Evolutionary conservation across 257 asterid genomes (phyloP).

Genomic region (Sherardia arvensis): DNA sequence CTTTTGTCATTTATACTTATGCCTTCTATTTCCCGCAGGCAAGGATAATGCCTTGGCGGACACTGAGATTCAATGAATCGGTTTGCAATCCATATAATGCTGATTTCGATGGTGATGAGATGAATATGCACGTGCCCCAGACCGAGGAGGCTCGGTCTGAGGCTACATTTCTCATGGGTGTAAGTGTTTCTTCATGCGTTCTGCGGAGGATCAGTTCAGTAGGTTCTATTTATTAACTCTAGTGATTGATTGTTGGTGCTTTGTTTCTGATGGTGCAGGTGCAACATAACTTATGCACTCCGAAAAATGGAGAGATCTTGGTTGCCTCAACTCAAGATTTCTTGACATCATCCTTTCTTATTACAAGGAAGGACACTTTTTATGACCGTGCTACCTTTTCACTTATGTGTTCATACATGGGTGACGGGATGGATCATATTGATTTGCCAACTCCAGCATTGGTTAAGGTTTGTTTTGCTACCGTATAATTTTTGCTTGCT

Average conservation of each 20-base stretch:
- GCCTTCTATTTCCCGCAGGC: slow-evolving; percentile 44
- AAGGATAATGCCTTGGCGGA: slow-evolving; percentile 99
- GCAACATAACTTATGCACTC: slow-evolving; percentile 96
- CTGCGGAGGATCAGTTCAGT: background rate
- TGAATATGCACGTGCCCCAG: slow-evolving; percentile 99
- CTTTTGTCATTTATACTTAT: background rate
- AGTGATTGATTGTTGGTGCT: background rate
- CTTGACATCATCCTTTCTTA: slow-evolving; percentile 88
- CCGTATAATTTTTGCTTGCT: slow-evolving; percentile 1
- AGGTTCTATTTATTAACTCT: background rate
- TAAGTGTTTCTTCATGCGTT: slow-evolving; percentile 20
- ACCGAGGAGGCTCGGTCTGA: slow-evolving; percentile 96
- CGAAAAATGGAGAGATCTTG: slow-evolving; percentile 96
- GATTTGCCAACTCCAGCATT: slow-evolving; percentile 91
- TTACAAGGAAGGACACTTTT: slow-evolving; percentile 94
- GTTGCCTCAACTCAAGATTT: slow-evolving; percentile 99
- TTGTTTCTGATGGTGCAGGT: slow-evolving; percentile 52
- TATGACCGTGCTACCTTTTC: slow-evolving; percentile 90
- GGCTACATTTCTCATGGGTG: slow-evolving; percentile 97
- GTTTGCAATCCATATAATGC: slow-evolving; percentile 98
- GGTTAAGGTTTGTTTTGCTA: slow-evolving; percentile 49
- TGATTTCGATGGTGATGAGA: slow-evolving; percentile 99
- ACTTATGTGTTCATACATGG: slow-evolving; percentile 76
- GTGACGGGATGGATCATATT: slow-evolving; percentile 79
- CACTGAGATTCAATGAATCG: slow-evolving; percentile 92